These are phyloP conservation scores for Aureobasidium sp. DNA, from an alignment of 2,329 filamentous ascomycete genomes.

Conservation along the genomic window DNA sequence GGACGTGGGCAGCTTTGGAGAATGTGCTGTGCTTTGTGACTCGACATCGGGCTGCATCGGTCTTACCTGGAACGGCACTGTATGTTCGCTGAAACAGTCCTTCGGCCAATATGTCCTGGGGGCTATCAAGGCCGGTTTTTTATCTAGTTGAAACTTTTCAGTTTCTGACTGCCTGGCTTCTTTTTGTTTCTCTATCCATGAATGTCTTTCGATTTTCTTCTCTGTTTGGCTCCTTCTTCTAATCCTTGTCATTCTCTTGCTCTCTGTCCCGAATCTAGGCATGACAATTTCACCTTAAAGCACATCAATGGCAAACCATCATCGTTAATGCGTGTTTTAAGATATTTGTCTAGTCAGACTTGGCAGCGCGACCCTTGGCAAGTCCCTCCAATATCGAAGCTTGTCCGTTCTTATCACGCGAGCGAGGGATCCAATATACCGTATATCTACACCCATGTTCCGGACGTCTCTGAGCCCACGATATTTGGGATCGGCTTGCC, in stretches of 20 bases:
- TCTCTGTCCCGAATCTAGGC: too few relatives aligned
- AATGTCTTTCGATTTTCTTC: too few relatives aligned
- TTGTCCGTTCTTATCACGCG: conserved; percentile 2
- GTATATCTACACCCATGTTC: too few relatives aligned
- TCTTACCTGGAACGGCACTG: conserved; percentile 1
- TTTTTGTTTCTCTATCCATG: neutral
- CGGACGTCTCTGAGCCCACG: too few relatives aligned
- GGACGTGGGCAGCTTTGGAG: neutral
- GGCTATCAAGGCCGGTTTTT: neutral
- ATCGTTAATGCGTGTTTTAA: too few relatives aligned
- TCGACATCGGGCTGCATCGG: neutral
- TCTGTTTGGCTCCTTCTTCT: too few relatives aligned
- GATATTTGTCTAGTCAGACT: neutral
- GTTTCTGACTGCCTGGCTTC: too few relatives aligned
- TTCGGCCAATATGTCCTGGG: conserved; percentile 9
- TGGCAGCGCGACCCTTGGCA: neutral
- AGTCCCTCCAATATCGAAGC: conserved; percentile 5
- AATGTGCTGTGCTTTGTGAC: neutral
- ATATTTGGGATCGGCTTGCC: too few relatives aligned
- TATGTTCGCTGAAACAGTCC: conserved; percentile 3
- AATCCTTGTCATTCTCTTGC: too few relatives aligned
- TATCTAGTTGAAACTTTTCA: too few relatives aligned
- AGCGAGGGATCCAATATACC: conserved; percentile 6
- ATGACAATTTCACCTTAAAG: too few relatives aligned
- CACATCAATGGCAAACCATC: too few relatives aligned